These are phyloP conservation scores for Musa schizocarpa DNA, from an alignment of 176 grass and related monocot genomes.

Conservation along the genomic window DNA sequence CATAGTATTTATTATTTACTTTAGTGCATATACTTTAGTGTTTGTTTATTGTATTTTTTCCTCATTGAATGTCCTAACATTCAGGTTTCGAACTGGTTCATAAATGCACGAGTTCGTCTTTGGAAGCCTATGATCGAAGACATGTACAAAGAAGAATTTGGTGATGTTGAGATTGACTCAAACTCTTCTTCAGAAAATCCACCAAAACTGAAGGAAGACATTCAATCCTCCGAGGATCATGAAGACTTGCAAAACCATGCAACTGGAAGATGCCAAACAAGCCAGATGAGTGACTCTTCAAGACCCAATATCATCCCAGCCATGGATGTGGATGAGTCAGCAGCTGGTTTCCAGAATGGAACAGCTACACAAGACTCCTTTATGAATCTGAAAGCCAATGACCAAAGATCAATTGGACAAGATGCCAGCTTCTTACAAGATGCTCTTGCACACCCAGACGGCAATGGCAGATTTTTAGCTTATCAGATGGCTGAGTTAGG, in stretches of 20 bases:
- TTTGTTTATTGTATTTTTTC: neutral
- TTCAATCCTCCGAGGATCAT: slow-evolving; percentile 42
- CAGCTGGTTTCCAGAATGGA: slow-evolving; percentile 41
- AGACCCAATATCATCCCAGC: slow-evolving; percentile 22
- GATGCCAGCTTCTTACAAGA: slow-evolving; percentile 48
- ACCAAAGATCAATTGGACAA: slow-evolving; percentile 33
- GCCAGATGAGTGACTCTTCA: slow-evolving; percentile 44
- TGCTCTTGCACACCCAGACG: slow-evolving; percentile 22
- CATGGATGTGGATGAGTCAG: slow-evolving; percentile 28
- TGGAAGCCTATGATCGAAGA: slow-evolving; percentile 99
- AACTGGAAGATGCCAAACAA: slow-evolving; percentile 37
- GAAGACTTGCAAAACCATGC: slow-evolving; percentile 48
- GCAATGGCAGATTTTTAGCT: slow-evolving; percentile 40
- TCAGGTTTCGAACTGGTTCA: slow-evolving; percentile 99
- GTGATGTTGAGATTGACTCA: slow-evolving; percentile 61
- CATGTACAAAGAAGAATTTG: slow-evolving; percentile 97
- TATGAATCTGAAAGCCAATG: slow-evolving; percentile 86
- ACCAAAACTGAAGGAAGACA: slow-evolving; percentile 50
- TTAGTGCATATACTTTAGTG: neutral
- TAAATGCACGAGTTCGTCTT: slow-evolving; percentile 93
- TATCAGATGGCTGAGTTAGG: slow-evolving; percentile 58
- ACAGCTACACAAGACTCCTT: slow-evolving; percentile 51
- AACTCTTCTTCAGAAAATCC: slow-evolving; percentile 77
- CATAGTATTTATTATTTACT: too few species aligned
- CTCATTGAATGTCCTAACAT: slow-evolving; percentile 16